Evolutionary conservation across 2,329 filamentous ascomycete genomes (phyloP).

Genomic region (Colletotrichum sp.): DNA sequence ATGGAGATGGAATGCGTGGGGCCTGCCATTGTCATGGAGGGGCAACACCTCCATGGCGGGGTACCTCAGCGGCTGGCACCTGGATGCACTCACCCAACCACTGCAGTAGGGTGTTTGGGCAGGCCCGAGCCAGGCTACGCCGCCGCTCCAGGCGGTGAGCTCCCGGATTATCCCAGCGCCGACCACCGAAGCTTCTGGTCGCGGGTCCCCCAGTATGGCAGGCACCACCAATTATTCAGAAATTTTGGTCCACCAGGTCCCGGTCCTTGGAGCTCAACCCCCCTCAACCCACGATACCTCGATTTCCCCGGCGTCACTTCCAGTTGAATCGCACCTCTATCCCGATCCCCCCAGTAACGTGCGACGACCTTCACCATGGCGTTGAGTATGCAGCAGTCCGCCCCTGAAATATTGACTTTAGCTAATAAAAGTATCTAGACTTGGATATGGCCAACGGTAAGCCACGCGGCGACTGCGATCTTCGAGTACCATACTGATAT

Average conservation of each 20-base stretch:
- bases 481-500: constrained; percentile 18
- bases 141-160: constrained; percentile 14
- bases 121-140: neutral
- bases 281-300: constrained; percentile 19
- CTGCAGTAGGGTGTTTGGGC: neutral
- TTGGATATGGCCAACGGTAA: constrained; percentile 85
- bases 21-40: constrained; percentile 16
- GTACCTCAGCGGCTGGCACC: neutral
- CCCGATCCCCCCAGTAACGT: neutral
- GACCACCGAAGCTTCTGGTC: constrained; percentile 19
- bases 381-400: constrained; percentile 24
- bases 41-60: constrained; percentile 19
- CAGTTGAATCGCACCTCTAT: constrained; percentile 12
- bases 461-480: constrained; percentile 23
- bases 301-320: constrained; percentile 5
- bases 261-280: constrained; percentile 20
- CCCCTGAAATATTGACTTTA: neutral
- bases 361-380: constrained; percentile 24
- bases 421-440: constrained; percentile 59
- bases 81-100: neutral
- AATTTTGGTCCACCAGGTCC: constrained; percentile 24
- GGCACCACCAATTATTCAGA: constrained; percentile 24
- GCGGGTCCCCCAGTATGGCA: constrained; percentile 15
- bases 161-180: constrained; percentile 16
- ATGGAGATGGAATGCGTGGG: constrained; percentile 14